Conservation (phyloP, 1,284 basidiomycete species). For the Melampsora medusae region DNA sequence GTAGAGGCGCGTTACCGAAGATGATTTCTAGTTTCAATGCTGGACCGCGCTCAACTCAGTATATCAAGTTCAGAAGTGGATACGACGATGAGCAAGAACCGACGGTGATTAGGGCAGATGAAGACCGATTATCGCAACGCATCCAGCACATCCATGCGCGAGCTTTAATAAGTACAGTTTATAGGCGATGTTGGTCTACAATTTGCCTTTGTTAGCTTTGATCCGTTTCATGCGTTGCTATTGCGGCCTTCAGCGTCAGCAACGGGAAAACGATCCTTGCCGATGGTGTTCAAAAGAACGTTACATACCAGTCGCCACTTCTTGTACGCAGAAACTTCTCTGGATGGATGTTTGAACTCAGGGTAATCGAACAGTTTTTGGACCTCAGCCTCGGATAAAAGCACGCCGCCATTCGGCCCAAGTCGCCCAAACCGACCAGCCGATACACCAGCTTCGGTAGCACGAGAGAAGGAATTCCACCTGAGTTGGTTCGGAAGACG, state of each 20-base stretch:
- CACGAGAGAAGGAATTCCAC: not conserved
- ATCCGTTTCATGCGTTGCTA: constrained; percentile 38
- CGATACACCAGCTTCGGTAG: not conserved
- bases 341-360: constrained; percentile 23
- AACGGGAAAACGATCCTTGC: not conserved
- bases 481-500: not conserved
- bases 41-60: no score
- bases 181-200: not conserved
- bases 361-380: constrained; percentile 33
- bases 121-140: no score
- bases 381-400: constrained; percentile 22
- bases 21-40: no score
- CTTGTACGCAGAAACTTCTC: constrained; percentile 16
- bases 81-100: no score
- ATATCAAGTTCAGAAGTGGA: no score
- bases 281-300: not conserved
- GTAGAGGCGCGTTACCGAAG: no score
- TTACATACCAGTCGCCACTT: constrained; percentile 35
- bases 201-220: constrained; percentile 34
- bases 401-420: constrained; percentile 27
- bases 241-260: not conserved
- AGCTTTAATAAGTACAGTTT: not conserved
- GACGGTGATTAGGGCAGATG: no score
- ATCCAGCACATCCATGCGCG: not conserved
- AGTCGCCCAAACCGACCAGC: not conserved